Evolutionary conservation across 2,329 filamentous ascomycete species (phyloP), one percentile per base, ranked within the genome.

Genomic region (Rosellinia necatrix): DNA sequence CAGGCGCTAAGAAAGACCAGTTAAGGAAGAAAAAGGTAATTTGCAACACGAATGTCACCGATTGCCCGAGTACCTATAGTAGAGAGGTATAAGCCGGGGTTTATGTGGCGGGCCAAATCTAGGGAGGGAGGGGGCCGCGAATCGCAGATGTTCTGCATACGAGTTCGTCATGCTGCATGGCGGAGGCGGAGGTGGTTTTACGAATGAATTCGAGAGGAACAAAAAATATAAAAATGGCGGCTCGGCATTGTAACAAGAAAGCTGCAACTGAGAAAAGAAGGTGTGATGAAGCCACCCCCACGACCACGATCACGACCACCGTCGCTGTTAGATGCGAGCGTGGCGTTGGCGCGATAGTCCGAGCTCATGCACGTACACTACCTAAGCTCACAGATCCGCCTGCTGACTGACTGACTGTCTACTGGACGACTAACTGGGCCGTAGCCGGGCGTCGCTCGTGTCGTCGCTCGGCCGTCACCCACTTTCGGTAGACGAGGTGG

Each of bases 151-250:
- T 49, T 53, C 42, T 44, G 56, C 56, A 59, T 59, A 49, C 15
- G 29, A 38, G 38, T 22, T 51, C 56, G 56, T 52, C 52, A 61
- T 61, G 30, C 24, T 56, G 59, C 59, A 61, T 56, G 5, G 44
- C 32, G 56, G 30, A 43, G 47, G 50, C 27, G 56, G 56, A 35
- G n/a, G n/a, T n/a, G n/a, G n/a, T n/a, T n/a, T n/a, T n/a, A n/a
- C n/a, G n/a, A n/a, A n/a, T n/a, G n/a, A n/a, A n/a, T n/a, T n/a
- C n/a, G n/a, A n/a, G n/a, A n/a, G n/a, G n/a, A n/a, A n/a, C n/a
- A n/a, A 40, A 38, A 25, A 27, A 48, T 21, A 24, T 13, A 22
- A 29, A 46, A 32, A 30, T 24, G 21, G 29, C 43, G 29, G 24
- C 42, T 34, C 41, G 29, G 13, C n/a, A 40, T 34, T n/a, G 27